These are phyloP conservation scores for Nakazawaea sp. DNA, from an alignment of 805 yeast genomes.

Conservation along the genomic window DNA sequence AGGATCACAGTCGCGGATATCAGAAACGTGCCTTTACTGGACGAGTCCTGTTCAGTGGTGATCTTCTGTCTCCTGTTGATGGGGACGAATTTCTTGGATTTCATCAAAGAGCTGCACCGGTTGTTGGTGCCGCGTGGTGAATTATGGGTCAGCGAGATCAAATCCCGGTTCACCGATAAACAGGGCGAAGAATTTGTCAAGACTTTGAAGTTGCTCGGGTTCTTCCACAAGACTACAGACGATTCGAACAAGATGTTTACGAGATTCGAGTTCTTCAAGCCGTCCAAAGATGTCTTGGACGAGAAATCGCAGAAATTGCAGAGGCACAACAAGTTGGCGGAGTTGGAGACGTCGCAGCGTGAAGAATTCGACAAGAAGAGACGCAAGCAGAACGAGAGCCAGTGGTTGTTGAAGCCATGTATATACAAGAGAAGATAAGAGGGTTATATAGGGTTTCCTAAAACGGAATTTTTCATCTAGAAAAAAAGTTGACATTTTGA, in stretches of 20 bases:
- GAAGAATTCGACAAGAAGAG: conserved; percentile 55
- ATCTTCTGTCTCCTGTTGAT: conserved; percentile 89
- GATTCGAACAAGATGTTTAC: conserved; percentile 89
- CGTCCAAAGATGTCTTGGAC: conserved; percentile 59
- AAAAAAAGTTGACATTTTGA: not conserved
- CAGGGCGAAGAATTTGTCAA: conserved; percentile 78
- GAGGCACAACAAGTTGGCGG: conserved; percentile 62
- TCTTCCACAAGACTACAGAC: conserved; percentile 84
- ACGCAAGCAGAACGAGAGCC: conserved; percentile 58
- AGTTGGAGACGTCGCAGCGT: conserved; percentile 50
- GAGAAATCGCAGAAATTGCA: conserved; percentile 57
- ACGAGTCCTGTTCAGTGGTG: conserved; percentile 78
- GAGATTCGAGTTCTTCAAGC: conserved; percentile 89
- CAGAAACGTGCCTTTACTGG: conserved; percentile 77
- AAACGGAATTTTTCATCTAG: too few relatives aligned
- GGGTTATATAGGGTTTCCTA: too few relatives aligned
- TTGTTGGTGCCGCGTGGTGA: conserved; percentile 87
- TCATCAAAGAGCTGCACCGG: conserved; percentile 84
- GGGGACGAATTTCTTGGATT: conserved; percentile 96
- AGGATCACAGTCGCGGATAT: conserved; percentile 96
- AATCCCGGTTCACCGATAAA: conserved; percentile 77
- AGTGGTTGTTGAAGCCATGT: conserved; percentile 92
- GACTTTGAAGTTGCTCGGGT: conserved; percentile 70
- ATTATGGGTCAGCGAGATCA: conserved; percentile 96
- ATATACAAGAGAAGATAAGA: conserved; percentile 66